Conservation (phyloP, 1,284 basidiomycete species). For the Malassezia caprae region DNA sequence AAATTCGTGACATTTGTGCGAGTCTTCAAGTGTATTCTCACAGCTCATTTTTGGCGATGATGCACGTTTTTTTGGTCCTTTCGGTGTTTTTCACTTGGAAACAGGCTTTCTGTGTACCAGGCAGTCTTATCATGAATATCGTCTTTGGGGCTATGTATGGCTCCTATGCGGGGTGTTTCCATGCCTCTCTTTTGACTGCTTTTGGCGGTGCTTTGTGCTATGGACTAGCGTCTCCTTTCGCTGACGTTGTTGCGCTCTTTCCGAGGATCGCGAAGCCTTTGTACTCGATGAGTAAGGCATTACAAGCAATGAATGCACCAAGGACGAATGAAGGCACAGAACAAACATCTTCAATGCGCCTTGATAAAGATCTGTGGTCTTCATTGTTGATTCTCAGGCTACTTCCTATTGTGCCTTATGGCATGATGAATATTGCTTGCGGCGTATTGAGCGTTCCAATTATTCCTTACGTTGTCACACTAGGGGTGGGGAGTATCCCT, state of each 20-base stretch:
- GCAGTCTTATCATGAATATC: constrained; percentile 45
- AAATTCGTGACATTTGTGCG: constrained; percentile 39
- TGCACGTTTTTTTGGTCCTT: constrained; percentile 39
- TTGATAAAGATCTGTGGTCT: constrained; percentile 29
- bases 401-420: constrained; percentile 45
- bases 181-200: constrained; percentile 38
- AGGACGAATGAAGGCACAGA: not conserved
- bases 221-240: constrained; percentile 33
- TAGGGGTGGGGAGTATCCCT: constrained; percentile 38
- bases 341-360: not conserved
- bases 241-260: constrained; percentile 28
- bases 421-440: constrained; percentile 46
- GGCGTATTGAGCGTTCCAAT: constrained; percentile 42
- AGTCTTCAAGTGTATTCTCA: constrained; percentile 33
- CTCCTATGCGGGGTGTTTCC: constrained; percentile 36
- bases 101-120: constrained; percentile 44
- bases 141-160: constrained; percentile 47
- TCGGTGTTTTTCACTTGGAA: constrained; percentile 43
- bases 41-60: constrained; percentile 22
- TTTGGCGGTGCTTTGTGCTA: constrained; percentile 44
- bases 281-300: constrained; percentile 32
- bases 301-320: constrained; percentile 10
- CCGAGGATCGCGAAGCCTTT: constrained; percentile 39
- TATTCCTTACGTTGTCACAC: constrained; percentile 35
- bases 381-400: constrained; percentile 42